Conservation (phyloP, 2,329 filamentous ascomycete genomes). For the Trichoderma cornu-damae region DNA sequence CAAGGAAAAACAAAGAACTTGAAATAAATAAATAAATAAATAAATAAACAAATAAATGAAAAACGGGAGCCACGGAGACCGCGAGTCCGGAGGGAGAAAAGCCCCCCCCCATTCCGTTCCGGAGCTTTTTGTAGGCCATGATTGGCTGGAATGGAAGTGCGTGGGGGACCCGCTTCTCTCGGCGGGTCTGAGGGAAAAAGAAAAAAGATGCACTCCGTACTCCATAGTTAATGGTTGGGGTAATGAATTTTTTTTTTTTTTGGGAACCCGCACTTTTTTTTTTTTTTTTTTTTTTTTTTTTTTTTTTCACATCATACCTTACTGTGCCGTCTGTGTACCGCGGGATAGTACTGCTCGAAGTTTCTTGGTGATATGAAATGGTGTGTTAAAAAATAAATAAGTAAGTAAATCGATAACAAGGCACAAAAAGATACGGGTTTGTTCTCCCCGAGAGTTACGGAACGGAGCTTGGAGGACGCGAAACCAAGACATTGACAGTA, state of each 20-base stretch:
- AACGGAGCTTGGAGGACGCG: too few species aligned
- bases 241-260: not conserved
- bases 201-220: too few species aligned
- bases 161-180: not conserved
- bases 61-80: slow-evolving; percentile 6
- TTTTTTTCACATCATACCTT: too few species aligned
- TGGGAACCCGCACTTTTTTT: not conserved
- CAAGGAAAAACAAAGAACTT: not conserved
- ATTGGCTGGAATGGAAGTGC: slow-evolving; percentile 3
- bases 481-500: too few species aligned
- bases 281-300: not conserved
- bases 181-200: not conserved
- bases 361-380: too few species aligned
- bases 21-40: not conserved
- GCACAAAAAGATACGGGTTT: too few species aligned
- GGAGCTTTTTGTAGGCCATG: not conserved
- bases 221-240: slow-evolving; percentile 14
- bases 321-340: too few species aligned
- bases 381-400: not conserved
- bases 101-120: not conserved
- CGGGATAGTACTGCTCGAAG: too few species aligned
- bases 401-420: too few species aligned
- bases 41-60: not conserved
- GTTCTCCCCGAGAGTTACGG: too few species aligned
- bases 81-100: not conserved